These are phyloP conservation scores for Fusarium cyanostomum DNA, from an alignment of 2,329 filamentous ascomycete genomes.

Conservation along the genomic window DNA sequence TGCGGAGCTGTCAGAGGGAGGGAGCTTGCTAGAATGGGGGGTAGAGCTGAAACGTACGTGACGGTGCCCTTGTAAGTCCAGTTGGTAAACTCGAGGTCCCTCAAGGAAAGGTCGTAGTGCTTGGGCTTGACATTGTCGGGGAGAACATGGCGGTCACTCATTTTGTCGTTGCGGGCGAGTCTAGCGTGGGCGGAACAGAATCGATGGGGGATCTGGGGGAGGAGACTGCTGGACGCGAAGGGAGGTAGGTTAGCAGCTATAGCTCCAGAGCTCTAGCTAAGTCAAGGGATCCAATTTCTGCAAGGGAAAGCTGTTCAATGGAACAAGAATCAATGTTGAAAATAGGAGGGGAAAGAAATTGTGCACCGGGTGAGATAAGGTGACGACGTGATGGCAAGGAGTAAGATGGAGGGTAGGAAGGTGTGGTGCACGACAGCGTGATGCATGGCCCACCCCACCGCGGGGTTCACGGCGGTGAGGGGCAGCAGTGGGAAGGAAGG, in stretches of 20 bases:
- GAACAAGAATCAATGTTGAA: not conserved
- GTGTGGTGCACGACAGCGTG: conserved; percentile 25
- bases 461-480: conserved; percentile 23
- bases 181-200: conserved; percentile 51
- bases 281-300: not conserved
- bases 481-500: conserved; percentile 2
- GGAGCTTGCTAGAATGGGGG: conserved; percentile 14
- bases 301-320: not conserved
- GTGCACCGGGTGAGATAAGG: not conserved
- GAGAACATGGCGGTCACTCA: conserved; percentile 70
- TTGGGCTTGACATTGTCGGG: conserved; percentile 76
- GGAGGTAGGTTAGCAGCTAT: conserved; percentile 31
- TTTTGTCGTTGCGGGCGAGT: conserved; percentile 50
- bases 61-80: conserved; percentile 87
- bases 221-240: conserved; percentile 34
- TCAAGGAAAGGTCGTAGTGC: conserved; percentile 87
- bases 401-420: conserved; percentile 8
- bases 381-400: conserved; percentile 8
- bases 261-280: conserved; percentile 34
- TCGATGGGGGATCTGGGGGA: conserved; percentile 42
- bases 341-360: not conserved
- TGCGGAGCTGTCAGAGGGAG: conserved; percentile 44
- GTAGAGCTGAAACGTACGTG: conserved; percentile 51
- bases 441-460: conserved; percentile 27
- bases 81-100: conserved; percentile 77